These are phyloP conservation scores for Taiozyma sp. DNA, from an alignment of 1,139 yeast species.

Conservation along the genomic window DNA sequence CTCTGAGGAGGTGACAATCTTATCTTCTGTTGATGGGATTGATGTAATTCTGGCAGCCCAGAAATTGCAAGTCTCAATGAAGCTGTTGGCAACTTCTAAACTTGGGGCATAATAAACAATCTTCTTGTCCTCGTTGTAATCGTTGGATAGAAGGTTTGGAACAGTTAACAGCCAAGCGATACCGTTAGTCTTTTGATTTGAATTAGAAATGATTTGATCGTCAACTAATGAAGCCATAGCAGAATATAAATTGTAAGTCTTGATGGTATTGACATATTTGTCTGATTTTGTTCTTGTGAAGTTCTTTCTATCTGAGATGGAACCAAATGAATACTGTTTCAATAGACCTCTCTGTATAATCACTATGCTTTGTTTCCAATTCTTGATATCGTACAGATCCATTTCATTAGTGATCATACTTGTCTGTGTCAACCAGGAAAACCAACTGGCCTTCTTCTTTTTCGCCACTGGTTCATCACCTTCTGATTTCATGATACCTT, in stretches of 20 bases:
- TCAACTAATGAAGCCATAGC: conserved; percentile 20
- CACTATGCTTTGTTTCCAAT: conserved; percentile 45
- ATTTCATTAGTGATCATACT: conserved; percentile 16
- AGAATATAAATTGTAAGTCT: conserved; percentile 29
- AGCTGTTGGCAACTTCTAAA: conserved; percentile 63
- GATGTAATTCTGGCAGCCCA: conserved; percentile 89
- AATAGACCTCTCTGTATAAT: conserved; percentile 57
- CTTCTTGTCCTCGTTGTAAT: conserved; percentile 16
- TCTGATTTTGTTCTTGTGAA: conserved; percentile 29
- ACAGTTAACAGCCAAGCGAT: conserved; percentile 22
- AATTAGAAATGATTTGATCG: conserved; percentile 17
- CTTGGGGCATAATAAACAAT: conserved; percentile 46
- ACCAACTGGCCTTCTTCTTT: conserved; percentile 22
- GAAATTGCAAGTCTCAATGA: conserved; percentile 75
- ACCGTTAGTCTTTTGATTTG: conserved; percentile 16
- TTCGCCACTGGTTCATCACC: conserved; percentile 21
- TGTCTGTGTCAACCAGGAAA: conserved; percentile 12
- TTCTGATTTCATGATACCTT: conserved; percentile 54
- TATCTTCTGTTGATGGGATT: conserved; percentile 52
- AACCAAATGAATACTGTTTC: conserved; percentile 44
- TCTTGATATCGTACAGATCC: conserved; percentile 18
- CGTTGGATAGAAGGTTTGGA: conserved; percentile 17
- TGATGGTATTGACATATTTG: conserved; percentile 27
- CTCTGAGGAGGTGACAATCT: conserved; percentile 67
- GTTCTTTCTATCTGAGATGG: conserved; percentile 33